These are phyloP conservation scores for Chimonanthus salicifolius DNA, from an alignment of 164 flowering plant genomes.

Conservation along the genomic window DNA sequence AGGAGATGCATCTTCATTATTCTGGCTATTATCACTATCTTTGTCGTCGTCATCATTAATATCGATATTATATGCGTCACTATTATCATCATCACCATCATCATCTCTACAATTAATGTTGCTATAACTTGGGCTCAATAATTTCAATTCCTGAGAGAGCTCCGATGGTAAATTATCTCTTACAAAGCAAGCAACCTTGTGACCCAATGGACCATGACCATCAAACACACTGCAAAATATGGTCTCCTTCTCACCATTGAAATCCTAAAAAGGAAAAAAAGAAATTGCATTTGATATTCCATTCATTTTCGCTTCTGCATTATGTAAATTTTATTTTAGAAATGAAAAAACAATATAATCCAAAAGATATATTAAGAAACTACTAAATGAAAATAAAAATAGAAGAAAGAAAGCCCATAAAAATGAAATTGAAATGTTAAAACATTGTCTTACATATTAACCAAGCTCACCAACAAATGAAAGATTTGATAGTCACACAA, in stretches of 20 bases:
- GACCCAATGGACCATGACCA: constrained; percentile 85
- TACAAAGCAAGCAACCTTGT: constrained; percentile 51
- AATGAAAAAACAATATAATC: no score
- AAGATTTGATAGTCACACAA: no score
- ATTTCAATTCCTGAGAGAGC: constrained; percentile 29
- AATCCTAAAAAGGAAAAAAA: constrained; percentile 39
- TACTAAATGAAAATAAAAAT: no score
- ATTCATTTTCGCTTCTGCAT: neutral
- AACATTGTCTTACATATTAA: neutral
- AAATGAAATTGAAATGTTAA: neutral
- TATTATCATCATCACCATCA: constrained; percentile 5
- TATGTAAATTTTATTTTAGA: no score
- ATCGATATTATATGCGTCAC: no score
- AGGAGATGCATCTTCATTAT: neutral
- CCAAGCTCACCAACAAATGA: no score
- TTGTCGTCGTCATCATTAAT: no score
- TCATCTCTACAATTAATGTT: neutral
- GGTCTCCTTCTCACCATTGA: constrained; percentile 42
- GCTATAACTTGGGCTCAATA: constrained; percentile 4
- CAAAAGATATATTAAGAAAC: no score
- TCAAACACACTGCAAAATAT: constrained; percentile 76
- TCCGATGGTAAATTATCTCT: constrained; percentile 60
- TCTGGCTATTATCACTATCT: neutral
- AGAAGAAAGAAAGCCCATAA: neutral
- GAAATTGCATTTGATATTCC: no score